Base-by-base conservation (phyloP, 208 protist genomes). In the Crithidia fasciculata region DNA sequence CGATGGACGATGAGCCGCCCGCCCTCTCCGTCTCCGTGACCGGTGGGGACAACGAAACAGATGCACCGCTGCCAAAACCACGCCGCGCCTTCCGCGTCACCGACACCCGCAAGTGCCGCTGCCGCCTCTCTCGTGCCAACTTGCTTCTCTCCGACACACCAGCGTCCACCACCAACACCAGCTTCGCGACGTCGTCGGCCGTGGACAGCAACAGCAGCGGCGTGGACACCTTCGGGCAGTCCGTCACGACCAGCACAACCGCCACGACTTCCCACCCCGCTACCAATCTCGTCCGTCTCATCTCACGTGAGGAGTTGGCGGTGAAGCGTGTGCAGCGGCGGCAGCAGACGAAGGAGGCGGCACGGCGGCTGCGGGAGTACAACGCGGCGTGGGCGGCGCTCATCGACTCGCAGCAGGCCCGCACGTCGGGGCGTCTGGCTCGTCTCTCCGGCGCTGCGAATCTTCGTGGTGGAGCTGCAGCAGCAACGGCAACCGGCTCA, bases 311-410 rank as follows among this genome's bases (percentile, higher is more conserved):
- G 43, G 59, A 63, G 40, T 41, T 63, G 9, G 59, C 59, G 5
- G 5, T 63, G 7, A 47, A 50, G 59, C 59, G 59, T 0, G 43
- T 28, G 7, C 59, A 63, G 59, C 59, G 59, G 6, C 59, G 59
- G 41, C 59, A 63, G n/a, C 59, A 63, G n/a, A 13, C 13, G 0
- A 16, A 50, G 2, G 59, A 63, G 5, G 59, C 59, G 15, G 59
- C 40, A n/a, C 59, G 5, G 59, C 59, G 59, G 59, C 59, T 52
- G 41, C 59, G 59, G 41, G 59, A 63, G 59, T 63, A 63, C n/a
- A 63, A 63, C 16, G 41, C 59, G 59, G 59, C 59, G 16, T 63
- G 59, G 59, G 59, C 59, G 41, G 59, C 39, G 16, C n/a, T 63
- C 41, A n/a, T 50, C 41, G 59, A 28, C 40, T 63, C 41, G 59